Conservation (phyloP, 371 early-diverging fungal genomes). For the Actinomortierella wolfii region DNA sequence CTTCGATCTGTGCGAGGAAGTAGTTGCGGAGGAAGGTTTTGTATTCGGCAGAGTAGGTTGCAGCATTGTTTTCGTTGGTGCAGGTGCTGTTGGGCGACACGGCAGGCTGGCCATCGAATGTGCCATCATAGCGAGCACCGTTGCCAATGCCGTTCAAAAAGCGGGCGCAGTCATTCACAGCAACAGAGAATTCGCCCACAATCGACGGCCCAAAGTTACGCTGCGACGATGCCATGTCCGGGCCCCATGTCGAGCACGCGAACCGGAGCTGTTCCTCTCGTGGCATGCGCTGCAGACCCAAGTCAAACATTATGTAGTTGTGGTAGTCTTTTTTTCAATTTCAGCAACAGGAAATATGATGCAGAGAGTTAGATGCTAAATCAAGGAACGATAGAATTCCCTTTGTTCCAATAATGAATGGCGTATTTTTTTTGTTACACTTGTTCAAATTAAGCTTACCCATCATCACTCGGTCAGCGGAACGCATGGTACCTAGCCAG, state of each 20-base stretch:
- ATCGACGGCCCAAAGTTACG: conserved; percentile 58
- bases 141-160: conserved; percentile 70
- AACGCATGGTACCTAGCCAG: conserved; percentile 33
- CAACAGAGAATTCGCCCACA: conserved; percentile 75
- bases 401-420: too few species aligned
- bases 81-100: conserved; percentile 56
- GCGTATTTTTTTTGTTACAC: too few species aligned
- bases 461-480: conserved; percentile 20
- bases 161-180: conserved; percentile 74
- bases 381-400: too few species aligned
- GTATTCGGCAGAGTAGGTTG: conserved; percentile 15
- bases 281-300: conserved; percentile 32
- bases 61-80: conserved; percentile 45
- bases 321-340: conserved; percentile 48
- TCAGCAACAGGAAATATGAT: neutral
- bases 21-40: conserved; percentile 29
- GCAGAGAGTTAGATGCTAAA: neutral
- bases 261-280: conserved; percentile 21
- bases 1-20: conserved; percentile 48
- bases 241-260: conserved; percentile 33
- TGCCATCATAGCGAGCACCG: conserved; percentile 70
- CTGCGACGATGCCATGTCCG: conserved; percentile 7
- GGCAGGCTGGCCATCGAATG: conserved; percentile 36
- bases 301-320: conserved; percentile 55
- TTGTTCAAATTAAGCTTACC: too few species aligned